phyloP scores from a whole-genome alignment of 257 asterid genomes.

The Scutellaria barbata region DNA sequence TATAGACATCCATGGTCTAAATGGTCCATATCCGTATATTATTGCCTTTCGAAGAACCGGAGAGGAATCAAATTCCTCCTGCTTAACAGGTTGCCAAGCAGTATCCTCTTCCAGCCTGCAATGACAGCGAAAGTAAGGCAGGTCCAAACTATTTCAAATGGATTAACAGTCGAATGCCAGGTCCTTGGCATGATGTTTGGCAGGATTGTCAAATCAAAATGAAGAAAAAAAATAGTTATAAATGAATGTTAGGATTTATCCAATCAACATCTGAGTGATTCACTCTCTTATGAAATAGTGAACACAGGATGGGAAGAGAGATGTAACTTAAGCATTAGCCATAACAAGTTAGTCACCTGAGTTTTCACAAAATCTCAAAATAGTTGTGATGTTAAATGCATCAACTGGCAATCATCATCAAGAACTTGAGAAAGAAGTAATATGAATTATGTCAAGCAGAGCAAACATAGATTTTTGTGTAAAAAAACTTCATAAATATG shows the following conservation, averaged over 20 bases:
- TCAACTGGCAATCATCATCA: not conserved
- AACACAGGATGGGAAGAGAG: not conserved
- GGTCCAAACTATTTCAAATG: constrained; percentile 13
- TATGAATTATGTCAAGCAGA: not conserved
- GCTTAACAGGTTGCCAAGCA: constrained; percentile 83
- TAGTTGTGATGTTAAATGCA: not conserved
- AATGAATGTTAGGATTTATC: not conserved
- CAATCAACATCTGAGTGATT: not conserved
- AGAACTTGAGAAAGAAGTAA: not conserved
- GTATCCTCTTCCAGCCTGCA: constrained; percentile 92
- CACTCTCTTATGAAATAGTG: not conserved
- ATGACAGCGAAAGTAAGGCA: constrained; percentile 28
- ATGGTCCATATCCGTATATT: constrained; percentile 75
- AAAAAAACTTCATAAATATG: not conserved
- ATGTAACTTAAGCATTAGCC: not conserved
- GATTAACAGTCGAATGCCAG: not conserved
- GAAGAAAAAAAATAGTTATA: not conserved
- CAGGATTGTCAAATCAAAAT: constrained; percentile 15
- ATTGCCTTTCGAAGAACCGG: constrained; percentile 75
- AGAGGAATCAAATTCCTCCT: constrained; percentile 62
- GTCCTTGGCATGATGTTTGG: not conserved
- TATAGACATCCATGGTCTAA: constrained; percentile 91
- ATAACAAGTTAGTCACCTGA: not conserved
- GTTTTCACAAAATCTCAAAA: not conserved
- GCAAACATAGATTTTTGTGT: not conserved